Percentiles rank a stretch among this genome's conserved stretches.
These are phyloP conservation scores for Yarrowia divulgata DNA, from an alignment of 805 yeast species.

Conservation along the genomic window DNA sequence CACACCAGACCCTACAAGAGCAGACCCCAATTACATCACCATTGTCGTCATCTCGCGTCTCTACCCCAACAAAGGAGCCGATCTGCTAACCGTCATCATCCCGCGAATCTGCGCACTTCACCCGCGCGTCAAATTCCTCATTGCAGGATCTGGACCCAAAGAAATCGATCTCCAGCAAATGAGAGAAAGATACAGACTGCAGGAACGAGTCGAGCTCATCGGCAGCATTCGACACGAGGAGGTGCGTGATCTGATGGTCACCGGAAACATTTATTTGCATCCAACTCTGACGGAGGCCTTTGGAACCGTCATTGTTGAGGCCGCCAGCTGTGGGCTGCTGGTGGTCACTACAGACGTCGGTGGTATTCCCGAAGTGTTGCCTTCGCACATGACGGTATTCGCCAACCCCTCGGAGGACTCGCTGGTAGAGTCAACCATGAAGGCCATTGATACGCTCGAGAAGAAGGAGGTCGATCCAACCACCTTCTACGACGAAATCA, in stretches of 20 bases:
- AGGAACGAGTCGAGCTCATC: conserved; percentile 82
- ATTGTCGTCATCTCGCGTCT: conserved; percentile 90
- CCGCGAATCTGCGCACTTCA: conserved; percentile 77
- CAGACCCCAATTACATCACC: conserved; percentile 61
- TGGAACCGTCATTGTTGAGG: conserved; percentile 96
- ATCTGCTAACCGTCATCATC: conserved; percentile 78
- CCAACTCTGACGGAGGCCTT: conserved; percentile 96
- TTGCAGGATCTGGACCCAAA: conserved; percentile 98
- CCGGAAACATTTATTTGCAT: conserved; percentile 92
- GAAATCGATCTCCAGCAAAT: conserved; percentile 93
- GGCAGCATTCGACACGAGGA: conserved; percentile 93
- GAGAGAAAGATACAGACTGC: conserved; percentile 84
- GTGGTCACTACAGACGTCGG: conserved; percentile 97
- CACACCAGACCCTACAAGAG: conserved; percentile 51
- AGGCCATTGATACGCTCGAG: conserved; percentile 70
- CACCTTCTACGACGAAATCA: conserved; percentile 77
- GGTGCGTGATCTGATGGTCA: conserved; percentile 89
- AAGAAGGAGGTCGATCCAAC: conserved; percentile 71
- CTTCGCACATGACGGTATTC: conserved; percentile 89
- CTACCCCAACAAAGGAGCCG: conserved; percentile 97
- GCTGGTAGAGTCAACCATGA: conserved; percentile 69
- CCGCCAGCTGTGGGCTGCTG: conserved; percentile 92
- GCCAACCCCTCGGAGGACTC: conserved; percentile 89
- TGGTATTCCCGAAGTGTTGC: conserved; percentile 96
- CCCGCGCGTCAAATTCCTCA: conserved; percentile 72